Evolutionary conservation across 2,329 filamentous ascomycete genomes (phyloP), one percentile per base, ranked within the genome.

Genomic region (Neopestalotiopsis clavispora): DNA sequence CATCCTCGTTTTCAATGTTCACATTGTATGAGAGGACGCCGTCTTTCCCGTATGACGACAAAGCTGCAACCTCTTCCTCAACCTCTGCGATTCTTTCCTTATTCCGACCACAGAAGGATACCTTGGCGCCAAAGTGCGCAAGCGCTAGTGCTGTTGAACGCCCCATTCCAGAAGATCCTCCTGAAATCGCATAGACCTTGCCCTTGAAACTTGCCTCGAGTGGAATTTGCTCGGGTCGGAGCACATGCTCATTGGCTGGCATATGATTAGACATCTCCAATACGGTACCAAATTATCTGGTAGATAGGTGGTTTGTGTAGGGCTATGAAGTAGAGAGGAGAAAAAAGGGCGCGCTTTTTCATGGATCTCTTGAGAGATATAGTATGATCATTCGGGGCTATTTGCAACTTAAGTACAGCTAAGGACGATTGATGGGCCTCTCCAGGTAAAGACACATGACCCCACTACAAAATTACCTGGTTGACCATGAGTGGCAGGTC

Each of bases 101-200:
- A 52, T 66, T 58, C 0, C 52, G 49, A 5, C 52, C 65, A 23
- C 65, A 66, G 30, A 59, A 58, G 65, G 65, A 66, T 2, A 58
- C 65, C 28, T 58, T 38, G 4, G 45, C 64, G 17, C 64, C 64
- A 20, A 66, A 66, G 30, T 23, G 52, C 17, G 49, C 64, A 12
- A 66, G 49, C 4, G 49, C 52, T 3, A 66, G n/a, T 34, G 64
- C 28, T 14, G 45, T 59, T n/a, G 64, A 66, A 20, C 49, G 49
- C 28, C 49, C 45, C 52, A 66, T 60, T n/a, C 65, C 52, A 14
- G 65, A 66, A 7, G 52, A 60, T 2, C 52, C 30, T 30, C 65
- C 65, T 1, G 52, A 23, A 6, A 60, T 30, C 45, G 56, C 65
- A 42, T 66, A 59, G 6, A 60, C 65, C 30, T 66, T 66, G 14